Base-by-base conservation (phyloP, 768 basidiomycete genomes). In the Clitopilus hobsonii region DNA sequence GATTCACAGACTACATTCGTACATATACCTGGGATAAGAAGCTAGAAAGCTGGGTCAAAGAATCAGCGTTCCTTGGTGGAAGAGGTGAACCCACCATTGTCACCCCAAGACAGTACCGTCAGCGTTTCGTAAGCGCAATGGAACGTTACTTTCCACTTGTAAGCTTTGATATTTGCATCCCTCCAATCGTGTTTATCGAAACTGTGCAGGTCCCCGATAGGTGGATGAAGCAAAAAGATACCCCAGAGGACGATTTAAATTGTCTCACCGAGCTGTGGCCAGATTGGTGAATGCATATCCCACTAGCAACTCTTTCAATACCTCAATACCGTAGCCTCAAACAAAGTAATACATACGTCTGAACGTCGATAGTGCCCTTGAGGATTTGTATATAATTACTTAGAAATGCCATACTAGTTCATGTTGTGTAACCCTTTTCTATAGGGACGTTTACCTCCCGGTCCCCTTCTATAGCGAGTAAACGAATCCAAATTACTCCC, bases 11-110 rank as follows among this genome's bases (percentile, higher is more conserved):
- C 68, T 97, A 94, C 65, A 91, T 96, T 59, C 88, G 94, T 7
- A 94, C 94, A 3, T 96, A 95, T 65, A 96, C 93, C 0, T 97
- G 94, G 94, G 97, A 99, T 74, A 99, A 99, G 75, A 94, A 94
- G 62, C 74, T 99, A 16, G 97, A 98, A 72, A 98, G 88, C 57
- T 97, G 93, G 94, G 93, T 98, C 41, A 99, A 98, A 66, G 97
- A 98, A 62, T 88, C 92, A 1, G 81, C 91, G 0, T 94, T 95
- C 70, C 75, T 98, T 22, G 94, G 92, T 47, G 89, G 82, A 41
- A 86, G 85, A 63, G 94, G 93, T 8, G 96, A 96, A 60, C 96
- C 97, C 0, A 98, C 96, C 0, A 95, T 99, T 62, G 91, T 98
- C 23, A 96, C 94, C 2, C 96, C 96, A 2, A 94, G 87, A 66